Conservation (phyloP, 1,284 basidiomycete species). For the Cutaneotrichosporon daszewskae region DNA sequence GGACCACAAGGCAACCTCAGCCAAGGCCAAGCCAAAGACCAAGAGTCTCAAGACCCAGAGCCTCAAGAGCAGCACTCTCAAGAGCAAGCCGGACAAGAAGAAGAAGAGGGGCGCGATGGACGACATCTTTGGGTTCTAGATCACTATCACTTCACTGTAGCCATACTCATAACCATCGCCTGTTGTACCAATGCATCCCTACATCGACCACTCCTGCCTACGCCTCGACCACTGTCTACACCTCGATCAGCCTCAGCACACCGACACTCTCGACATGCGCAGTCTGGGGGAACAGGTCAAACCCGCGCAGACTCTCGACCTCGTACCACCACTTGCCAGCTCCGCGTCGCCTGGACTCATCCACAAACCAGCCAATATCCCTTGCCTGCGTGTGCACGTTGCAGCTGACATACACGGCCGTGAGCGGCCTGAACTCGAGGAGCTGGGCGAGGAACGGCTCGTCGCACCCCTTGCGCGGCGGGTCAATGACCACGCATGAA, state of each 20-base stretch:
- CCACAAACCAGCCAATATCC: conserved; percentile 18
- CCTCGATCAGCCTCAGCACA: conserved; percentile 53
- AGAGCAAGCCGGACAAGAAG: conserved; percentile 1
- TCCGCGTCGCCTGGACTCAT: conserved; percentile 18
- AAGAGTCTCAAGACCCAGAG: neutral
- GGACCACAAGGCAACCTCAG: neutral
- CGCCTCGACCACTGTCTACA: neutral
- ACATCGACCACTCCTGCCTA: neutral
- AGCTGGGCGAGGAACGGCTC: conserved; percentile 73
- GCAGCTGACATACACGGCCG: conserved; percentile 86
- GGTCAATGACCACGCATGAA: conserved; percentile 50
- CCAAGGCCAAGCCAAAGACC: neutral
- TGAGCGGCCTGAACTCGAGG: conserved; percentile 61
- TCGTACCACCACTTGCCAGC: conserved; percentile 40
- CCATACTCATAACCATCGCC: too few species aligned
- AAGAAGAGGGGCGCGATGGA: conserved; percentile 32
- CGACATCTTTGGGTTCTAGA: conserved; percentile 34
- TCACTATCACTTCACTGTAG: neutral
- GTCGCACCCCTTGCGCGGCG: conserved; percentile 87
- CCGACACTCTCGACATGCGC: conserved; percentile 53
- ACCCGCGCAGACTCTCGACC: conserved; percentile 73
- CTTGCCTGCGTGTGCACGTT: conserved; percentile 61
- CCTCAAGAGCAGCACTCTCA: neutral
- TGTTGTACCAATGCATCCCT: too few species aligned
- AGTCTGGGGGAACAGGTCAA: conserved; percentile 78